Base-by-base conservation (phyloP, 345 rosid genomes). In the Sisymbrium irio region DNA sequence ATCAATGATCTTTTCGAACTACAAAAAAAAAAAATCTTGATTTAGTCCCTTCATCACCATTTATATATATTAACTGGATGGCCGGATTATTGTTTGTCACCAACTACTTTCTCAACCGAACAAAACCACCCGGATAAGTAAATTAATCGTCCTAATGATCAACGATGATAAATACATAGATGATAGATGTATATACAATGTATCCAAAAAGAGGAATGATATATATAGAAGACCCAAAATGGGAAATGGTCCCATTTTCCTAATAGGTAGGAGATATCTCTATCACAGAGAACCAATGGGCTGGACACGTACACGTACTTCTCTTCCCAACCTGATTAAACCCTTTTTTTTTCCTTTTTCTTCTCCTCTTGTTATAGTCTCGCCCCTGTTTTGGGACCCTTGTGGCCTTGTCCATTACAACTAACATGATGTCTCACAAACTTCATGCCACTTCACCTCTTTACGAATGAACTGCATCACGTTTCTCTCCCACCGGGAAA, bases 261-360 rank as follows among this genome's bases (percentile, higher is more conserved):
- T 71, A 77, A 30, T 39, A 65, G 72, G 61, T 30, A 77, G 80
- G 76, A 77, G 76, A 71, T 71, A 64, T 77, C 67, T 56, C 61
- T 76, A 28, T 77, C 67, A 49, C 17, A 25, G 5, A 75, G 22
- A 75, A 59, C 15, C 75, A 46, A 63, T 76, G 74, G 64, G n/a
- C 51, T 17, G 30, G 20, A 71, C 19, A 56, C 17, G 45, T 57
- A 77, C 80, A 77, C 76, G 80, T 77, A 64, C 72, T 17, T 47
- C 67, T 27, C 56, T 35, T 77, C 71, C 12, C 8, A 76, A 62
- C 65, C 71, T 54, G 45, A 32, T 49, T 10, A 47, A 73, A 14
- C 20, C 15, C 50, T 17, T n/a, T 59, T 44, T 33, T 28, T 50
- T 22, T 40, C 13, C 19, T 18, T 45, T 69, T 40, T 55, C 51